Conservation (phyloP, 225 moss, liverwort and hornwort genomes). For the Bryum argenteum region DNA sequence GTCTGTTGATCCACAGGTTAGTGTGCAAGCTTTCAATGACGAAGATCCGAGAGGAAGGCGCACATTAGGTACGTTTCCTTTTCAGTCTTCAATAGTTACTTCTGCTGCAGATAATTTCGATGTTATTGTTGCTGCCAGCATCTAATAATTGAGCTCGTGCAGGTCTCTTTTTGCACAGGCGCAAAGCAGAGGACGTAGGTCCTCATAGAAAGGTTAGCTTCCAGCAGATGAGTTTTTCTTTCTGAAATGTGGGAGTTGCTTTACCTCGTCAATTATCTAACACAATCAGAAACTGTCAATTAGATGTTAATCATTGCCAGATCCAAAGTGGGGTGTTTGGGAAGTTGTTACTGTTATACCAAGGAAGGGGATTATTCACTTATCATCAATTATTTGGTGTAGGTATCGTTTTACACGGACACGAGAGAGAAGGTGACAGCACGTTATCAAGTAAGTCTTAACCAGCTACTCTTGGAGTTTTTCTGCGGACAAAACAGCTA, state of each 20-base stretch:
- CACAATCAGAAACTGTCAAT: too few species aligned
- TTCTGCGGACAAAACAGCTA: background rate
- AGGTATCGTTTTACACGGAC: constrained; percentile 60
- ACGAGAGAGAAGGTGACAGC: constrained; percentile 60
- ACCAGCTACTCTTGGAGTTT: background rate
- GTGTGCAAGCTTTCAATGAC: constrained; percentile 63
- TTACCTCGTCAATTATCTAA: constrained; percentile 7
- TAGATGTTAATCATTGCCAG: background rate
- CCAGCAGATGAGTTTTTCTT: background rate
- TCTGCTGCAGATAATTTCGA: background rate
- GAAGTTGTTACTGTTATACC: constrained; percentile 1
- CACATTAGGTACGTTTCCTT: constrained; percentile 46
- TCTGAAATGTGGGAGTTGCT: background rate
- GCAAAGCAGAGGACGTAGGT: constrained; percentile 59
- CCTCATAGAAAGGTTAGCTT: constrained; percentile 50
- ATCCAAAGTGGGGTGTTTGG: background rate
- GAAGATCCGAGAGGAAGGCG: constrained; percentile 59
- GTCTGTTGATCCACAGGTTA: constrained; percentile 44
- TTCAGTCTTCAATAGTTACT: background rate
- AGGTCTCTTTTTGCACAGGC: constrained; percentile 59
- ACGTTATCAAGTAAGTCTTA: constrained; percentile 49
- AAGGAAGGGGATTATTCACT: constrained; percentile 2
- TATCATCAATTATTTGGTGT: constrained; percentile 15
- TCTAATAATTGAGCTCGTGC: constrained; percentile 2
- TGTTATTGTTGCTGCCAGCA: constrained; percentile 4